A percentile compares a stretch with the other conserved stretches of the same genome.
Conservation (phyloP, 306 rosid genomes). For the apple (Malus domestica) region DNA sequence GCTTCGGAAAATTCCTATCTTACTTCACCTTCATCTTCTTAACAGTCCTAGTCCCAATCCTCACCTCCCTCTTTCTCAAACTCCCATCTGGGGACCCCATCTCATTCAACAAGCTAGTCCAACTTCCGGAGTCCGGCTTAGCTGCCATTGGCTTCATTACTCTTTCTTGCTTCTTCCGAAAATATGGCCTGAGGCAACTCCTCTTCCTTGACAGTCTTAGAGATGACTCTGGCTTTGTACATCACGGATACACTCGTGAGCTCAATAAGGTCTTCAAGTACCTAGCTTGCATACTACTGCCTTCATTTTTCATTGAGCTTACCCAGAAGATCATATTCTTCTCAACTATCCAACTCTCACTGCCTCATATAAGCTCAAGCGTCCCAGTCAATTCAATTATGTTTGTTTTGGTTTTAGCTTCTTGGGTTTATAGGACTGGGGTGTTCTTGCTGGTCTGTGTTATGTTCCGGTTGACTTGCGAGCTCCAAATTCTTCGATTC, state of each 20-base stretch:
- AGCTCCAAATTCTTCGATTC: constrained; percentile 74
- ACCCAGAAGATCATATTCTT: constrained; percentile 66
- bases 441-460: constrained; percentile 76
- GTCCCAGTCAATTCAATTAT: constrained; percentile 41
- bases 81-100: constrained; percentile 45
- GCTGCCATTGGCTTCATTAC: constrained; percentile 61
- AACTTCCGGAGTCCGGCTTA: constrained; percentile 63
- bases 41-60: constrained; percentile 46
- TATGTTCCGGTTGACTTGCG: constrained; percentile 68
- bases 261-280: constrained; percentile 62
- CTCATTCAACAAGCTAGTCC: constrained; percentile 67
- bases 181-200: constrained; percentile 62
- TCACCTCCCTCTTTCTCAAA: constrained; percentile 28
- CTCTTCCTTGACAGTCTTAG: constrained; percentile 54
- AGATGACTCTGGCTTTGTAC: constrained; percentile 44
- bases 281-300: constrained; percentile 54
- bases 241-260: constrained; percentile 47
- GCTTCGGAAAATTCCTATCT: constrained; percentile 47
- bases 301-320: constrained; percentile 62
- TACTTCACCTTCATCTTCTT: constrained; percentile 45
- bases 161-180: constrained; percentile 52
- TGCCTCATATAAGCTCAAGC: constrained; percentile 25
- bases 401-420: constrained; percentile 42
- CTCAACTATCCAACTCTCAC: constrained; percentile 37
- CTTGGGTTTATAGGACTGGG: constrained; percentile 80